Percentiles rank a stretch among this genome's conserved stretches.
These are phyloP conservation scores for Alternaria infectoria DNA, from an alignment of 2,329 filamentous ascomycete species.

Conservation along the genomic window DNA sequence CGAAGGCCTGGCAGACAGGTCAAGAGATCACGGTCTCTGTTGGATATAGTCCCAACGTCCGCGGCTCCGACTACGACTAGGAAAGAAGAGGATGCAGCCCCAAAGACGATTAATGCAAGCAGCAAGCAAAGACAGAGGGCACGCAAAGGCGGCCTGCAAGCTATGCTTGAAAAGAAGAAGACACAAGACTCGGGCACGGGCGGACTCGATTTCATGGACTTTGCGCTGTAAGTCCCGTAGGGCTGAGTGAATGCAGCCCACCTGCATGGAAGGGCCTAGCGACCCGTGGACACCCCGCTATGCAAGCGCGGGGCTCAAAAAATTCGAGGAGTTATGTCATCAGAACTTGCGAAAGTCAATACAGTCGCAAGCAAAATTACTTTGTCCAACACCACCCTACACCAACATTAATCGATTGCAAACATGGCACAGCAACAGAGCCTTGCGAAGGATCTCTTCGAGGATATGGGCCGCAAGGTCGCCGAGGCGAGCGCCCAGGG, in stretches of 20 bases:
- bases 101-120: conserved; percentile 50
- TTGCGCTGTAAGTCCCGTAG: conserved; percentile 52
- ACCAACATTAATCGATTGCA: background rate
- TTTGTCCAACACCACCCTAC: background rate
- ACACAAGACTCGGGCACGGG: conserved; percentile 42
- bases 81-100: conserved; percentile 20
- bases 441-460: conserved; percentile 57
- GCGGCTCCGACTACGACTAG: conserved; percentile 1
- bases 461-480: conserved; percentile 59
- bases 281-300: conserved; percentile 28
- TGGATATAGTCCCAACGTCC: background rate
- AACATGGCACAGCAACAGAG: conserved; percentile 45
- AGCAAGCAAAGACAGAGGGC: conserved; percentile 64
- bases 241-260: conserved; percentile 21
- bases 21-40: conserved; percentile 12
- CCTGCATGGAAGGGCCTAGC: conserved; percentile 27
- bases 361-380: background rate
- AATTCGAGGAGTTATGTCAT: conserved; percentile 35
- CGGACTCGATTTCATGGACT: conserved; percentile 60
- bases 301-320: conserved; percentile 41
- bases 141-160: conserved; percentile 61
- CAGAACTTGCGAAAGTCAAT: conserved; percentile 7
- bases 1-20: conserved; percentile 26
- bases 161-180: conserved; percentile 58
- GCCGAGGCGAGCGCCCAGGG: conserved; percentile 48